phyloP scores from a whole-genome alignment of 2,329 filamentous ascomycete species.

The Sporothrix protearum region DNA sequence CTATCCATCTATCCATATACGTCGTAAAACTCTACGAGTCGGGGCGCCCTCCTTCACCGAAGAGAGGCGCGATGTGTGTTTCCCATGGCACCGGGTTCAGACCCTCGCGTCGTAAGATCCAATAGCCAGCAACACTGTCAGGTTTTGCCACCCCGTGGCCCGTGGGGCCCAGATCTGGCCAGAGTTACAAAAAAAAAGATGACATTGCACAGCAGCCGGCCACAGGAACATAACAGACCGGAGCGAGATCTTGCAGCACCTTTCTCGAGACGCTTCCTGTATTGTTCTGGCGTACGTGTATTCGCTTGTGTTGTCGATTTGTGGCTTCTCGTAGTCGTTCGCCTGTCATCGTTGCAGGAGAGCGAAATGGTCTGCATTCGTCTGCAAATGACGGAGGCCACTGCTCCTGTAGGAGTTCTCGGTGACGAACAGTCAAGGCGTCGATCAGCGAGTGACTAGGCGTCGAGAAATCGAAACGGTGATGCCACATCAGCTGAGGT shows the following conservation, averaged over 20 bases:
- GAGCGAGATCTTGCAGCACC: conserved; percentile 24
- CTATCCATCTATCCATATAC: no score
- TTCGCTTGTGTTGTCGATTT: background rate
- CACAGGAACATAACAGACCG: background rate
- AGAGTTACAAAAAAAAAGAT: background rate
- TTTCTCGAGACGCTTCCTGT: background rate
- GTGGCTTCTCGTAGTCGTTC: background rate
- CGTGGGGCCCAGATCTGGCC: background rate
- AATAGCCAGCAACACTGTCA: background rate
- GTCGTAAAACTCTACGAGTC: no score
- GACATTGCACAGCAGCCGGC: conserved; percentile 15
- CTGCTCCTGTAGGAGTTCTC: background rate
- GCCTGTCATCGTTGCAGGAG: background rate
- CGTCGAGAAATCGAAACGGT: background rate
- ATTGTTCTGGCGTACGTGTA: background rate
- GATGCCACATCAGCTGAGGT: background rate
- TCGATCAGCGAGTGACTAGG: background rate
- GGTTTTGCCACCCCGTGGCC: background rate
- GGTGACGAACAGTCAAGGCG: background rate
- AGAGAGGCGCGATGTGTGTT: background rate
- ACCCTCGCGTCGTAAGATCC: conserved; percentile 5
- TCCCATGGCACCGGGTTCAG: conserved; percentile 17
- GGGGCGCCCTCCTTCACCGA: background rate
- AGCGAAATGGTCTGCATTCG: background rate
- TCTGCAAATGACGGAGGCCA: background rate